Evolutionary conservation across 1,139 yeast species (phyloP), one percentile per base, ranked within the genome.

Genomic region (Blastobotrys illinoisensis): DNA sequence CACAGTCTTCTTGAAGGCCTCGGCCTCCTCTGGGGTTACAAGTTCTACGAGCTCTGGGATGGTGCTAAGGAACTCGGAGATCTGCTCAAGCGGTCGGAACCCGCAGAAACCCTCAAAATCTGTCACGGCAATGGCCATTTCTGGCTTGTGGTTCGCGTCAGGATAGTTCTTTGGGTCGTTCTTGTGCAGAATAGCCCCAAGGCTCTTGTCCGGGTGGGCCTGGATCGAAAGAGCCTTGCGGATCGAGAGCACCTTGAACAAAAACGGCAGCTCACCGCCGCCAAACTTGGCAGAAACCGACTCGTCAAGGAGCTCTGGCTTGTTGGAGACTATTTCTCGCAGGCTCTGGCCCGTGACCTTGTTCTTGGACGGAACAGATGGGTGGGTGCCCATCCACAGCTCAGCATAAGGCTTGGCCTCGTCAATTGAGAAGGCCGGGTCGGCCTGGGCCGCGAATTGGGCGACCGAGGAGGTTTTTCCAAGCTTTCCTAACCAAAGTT

Each of bases 381-480:
- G 95, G 68, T 93, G 99, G 26, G 98, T 90, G 26, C 99, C 99
- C 99, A 93, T 93, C 99, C 99, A 93, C 63, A 93, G 78, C 68
- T 74, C 74, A 5, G 74, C 74, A 59, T 71, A 72, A 3, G 75
- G 98, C 69, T 85, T 82, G 48, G 76, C 55, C 63, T 85, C 91
- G 62, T 86, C 89, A 55, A 90, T 79, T 40, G 67, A 65, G 54
- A 83, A 74, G 43, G 77, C 67, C 5, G 88, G 80, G 71, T 87
- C 84, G 48, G 95, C 81, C 52, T 78, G 76, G 47, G 84, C 77
- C 45, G 96, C 95, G 70, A 83, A 93, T 68, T 80, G 85, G 5
- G 98, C 98, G 53, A 90, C 98, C 6, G 96, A 88, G 26, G 96
- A 88, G 9, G 81, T 64, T 5, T 84, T 77, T 44, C 99, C 98